Evolutionary conservation across 139 green algal genomes (phyloP), one percentile per base, ranked within the genome.

Genomic region (Closterium sp.): DNA sequence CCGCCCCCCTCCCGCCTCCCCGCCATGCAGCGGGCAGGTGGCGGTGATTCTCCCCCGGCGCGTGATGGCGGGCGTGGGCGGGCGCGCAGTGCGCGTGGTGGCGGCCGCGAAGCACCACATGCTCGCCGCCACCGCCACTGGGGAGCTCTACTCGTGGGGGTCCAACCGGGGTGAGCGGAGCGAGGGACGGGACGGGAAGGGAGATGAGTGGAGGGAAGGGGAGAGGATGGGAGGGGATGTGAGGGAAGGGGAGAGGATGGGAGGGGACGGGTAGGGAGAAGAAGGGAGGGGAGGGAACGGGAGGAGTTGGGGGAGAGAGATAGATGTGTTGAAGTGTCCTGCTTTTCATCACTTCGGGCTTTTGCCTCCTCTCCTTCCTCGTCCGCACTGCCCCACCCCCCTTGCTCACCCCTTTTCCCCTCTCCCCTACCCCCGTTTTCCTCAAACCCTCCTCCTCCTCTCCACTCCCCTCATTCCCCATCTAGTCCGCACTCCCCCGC

Each of bases 21-120:
- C 16, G 21, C 38, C 25, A 32, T 90, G 90, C 91, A 94, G 91
- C 83, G 91, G 91, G 31, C 91, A 94, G 90, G 85, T 88, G 19
- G 92, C 92, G 33, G 89, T 94, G 19, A 94, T 94, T 34, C 12
- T 28, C 30, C 92, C 92, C 2, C 85, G 90, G 28, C 85, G 19
- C 10, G 81, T 94, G 34, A 34, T 33, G 19, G 36, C 87, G n/a
- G 38, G 66, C 0, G 64, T 81, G 36, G 31, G 84, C 21, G 35
- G 84, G 25, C 95, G 95, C 81, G 8, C 31, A 25, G 90, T 99
- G 88, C 76, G 94, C 23, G 93, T 92, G 0, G 94, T 98, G 21
- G 95, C 96, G 4, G 95, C 96, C 9, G 96, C 97, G 43, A 99
- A 99, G 95, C 95, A 96, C 4, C 97, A 99, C 95, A 98, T 96